These are phyloP conservation scores for Lizonia empirigonia DNA, from an alignment of 2,329 filamentous ascomycete genomes.

Conservation along the genomic window DNA sequence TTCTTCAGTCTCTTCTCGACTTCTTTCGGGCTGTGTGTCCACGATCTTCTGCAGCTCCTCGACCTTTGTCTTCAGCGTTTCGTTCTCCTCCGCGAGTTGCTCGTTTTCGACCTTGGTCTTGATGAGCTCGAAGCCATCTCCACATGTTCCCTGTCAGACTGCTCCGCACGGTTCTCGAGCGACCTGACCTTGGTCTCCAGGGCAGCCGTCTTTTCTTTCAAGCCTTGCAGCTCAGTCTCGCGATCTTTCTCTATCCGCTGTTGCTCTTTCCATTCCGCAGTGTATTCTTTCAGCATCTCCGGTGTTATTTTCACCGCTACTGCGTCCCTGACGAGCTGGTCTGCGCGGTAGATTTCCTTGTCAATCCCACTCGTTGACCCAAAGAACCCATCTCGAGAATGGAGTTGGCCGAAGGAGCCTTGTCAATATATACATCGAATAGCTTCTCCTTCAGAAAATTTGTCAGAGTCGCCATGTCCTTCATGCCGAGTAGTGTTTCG, in stretches of 20 bases:
- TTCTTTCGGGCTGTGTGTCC: constrained; percentile 85
- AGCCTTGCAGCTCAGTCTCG: constrained; percentile 77
- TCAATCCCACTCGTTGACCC: constrained; percentile 88
- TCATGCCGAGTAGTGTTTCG: constrained; percentile 75
- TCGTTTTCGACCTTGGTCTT: constrained; percentile 93
- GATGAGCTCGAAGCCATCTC: constrained; percentile 90
- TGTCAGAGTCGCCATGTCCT: constrained; percentile 88
- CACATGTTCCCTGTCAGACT: constrained; percentile 88
- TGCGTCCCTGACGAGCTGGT: constrained; percentile 90
- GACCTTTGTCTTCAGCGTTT: constrained; percentile 83
- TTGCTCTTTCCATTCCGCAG: constrained; percentile 90
- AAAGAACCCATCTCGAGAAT: constrained; percentile 96
- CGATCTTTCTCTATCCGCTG: constrained; percentile 80
- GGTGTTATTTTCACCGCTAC: constrained; percentile 85
- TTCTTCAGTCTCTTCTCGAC: constrained; percentile 80
- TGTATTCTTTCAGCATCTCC: constrained; percentile 80
- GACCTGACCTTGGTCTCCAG: constrained; percentile 78
- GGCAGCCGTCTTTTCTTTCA: constrained; percentile 62
- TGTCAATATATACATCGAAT: constrained; percentile 97
- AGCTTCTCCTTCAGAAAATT: constrained; percentile 90
- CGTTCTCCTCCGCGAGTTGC: constrained; percentile 85
- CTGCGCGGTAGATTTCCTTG: constrained; percentile 94
- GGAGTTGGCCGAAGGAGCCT: constrained; percentile 86
- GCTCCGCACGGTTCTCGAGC: constrained; percentile 86
- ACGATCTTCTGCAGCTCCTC: constrained; percentile 84